phyloP scores from a whole-genome alignment of 2,329 filamentous ascomycete species.

The Verticillium dahliae region DNA sequence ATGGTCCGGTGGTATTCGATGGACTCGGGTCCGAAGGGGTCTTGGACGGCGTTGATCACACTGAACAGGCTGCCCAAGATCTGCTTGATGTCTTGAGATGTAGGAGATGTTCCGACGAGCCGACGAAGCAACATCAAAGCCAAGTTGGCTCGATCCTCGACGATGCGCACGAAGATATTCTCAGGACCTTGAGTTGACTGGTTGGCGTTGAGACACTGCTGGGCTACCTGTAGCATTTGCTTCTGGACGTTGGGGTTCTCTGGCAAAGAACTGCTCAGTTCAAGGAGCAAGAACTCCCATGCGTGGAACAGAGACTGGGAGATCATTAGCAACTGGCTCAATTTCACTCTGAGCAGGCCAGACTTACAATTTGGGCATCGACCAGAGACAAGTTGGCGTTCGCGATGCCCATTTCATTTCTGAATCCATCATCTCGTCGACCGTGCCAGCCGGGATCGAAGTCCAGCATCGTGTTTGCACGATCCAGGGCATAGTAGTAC shows the following conservation, averaged over 20 bases:
- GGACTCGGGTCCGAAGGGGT: slow-evolving; percentile 44
- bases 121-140: slow-evolving; percentile 77
- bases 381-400: slow-evolving; percentile 90
- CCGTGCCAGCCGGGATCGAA: slow-evolving; percentile 76
- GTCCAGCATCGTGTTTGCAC: slow-evolving; percentile 68
- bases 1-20: slow-evolving; percentile 74
- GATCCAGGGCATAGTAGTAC: slow-evolving; percentile 78
- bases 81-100: slow-evolving; percentile 43
- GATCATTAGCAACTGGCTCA: slow-evolving; percentile 15
- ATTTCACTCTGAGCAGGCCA: background rate
- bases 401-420: slow-evolving; percentile 74
- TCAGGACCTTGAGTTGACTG: slow-evolving; percentile 65
- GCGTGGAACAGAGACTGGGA: slow-evolving; percentile 70
- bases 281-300: slow-evolving; percentile 83
- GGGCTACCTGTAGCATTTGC: slow-evolving; percentile 67
- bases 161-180: slow-evolving; percentile 73
- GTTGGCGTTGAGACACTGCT: slow-evolving; percentile 75
- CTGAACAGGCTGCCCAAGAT: slow-evolving; percentile 44
- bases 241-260: slow-evolving; percentile 50
- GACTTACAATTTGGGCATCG: slow-evolving; percentile 77
- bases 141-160: slow-evolving; percentile 71
- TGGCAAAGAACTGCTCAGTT: slow-evolving; percentile 64
- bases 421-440: slow-evolving; percentile 64
- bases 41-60: slow-evolving; percentile 46
- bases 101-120: slow-evolving; percentile 54